Percentiles rank a stretch among this genome's conserved stretches.
These are phyloP conservation scores for Oryza longistaminata DNA, from an alignment of 176 grass and related monocot species.

Conservation along the genomic window DNA sequence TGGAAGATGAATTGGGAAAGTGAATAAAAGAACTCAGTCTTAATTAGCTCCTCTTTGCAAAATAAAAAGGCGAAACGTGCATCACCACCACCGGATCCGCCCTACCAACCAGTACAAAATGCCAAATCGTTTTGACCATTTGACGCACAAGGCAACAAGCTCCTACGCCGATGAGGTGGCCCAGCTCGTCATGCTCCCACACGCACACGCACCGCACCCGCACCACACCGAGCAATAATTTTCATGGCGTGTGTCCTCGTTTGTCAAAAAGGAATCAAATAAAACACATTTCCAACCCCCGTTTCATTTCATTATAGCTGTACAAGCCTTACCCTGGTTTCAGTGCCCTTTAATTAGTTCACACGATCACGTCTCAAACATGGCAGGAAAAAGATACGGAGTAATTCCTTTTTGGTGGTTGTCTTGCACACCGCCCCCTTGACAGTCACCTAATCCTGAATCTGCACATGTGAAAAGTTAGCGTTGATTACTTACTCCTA, in stretches of 20 bases:
- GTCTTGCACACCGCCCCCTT: background rate
- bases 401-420: background rate
- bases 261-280: constrained; percentile 42
- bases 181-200: background rate
- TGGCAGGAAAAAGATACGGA: background rate
- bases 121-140: constrained; percentile 27
- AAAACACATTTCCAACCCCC: background rate
- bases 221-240: background rate
- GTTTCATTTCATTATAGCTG: constrained; percentile 22
- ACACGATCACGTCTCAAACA: constrained; percentile 36
- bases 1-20: too few relatives aligned
- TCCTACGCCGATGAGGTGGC: constrained; percentile 13
- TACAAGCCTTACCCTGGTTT: background rate
- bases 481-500: background rate
- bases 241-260: background rate
- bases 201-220: background rate
- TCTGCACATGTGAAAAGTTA: background rate
- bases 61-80: background rate
- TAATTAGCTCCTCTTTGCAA: background rate
- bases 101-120: background rate
- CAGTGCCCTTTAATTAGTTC: background rate
- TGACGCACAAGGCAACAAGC: background rate
- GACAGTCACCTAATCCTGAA: background rate
- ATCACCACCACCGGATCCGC: background rate
- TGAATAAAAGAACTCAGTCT: too few relatives aligned